Evolutionary conservation across 345 rosid species (phyloP), one percentile per base, ranked within the genome.

Genomic region (Hypericum perforatum): DNA sequence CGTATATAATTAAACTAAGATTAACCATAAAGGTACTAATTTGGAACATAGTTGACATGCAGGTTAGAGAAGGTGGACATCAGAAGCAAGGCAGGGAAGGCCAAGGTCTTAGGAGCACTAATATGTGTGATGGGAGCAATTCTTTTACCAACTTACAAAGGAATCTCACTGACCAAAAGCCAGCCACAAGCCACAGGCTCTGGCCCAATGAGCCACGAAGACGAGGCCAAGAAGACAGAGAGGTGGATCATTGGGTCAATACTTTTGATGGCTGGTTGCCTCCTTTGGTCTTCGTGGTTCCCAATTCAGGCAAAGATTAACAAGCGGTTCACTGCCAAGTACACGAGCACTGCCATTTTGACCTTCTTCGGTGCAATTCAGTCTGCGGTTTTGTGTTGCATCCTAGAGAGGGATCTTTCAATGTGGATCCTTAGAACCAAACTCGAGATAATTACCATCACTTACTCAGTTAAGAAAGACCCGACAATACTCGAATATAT

Each of bases 211-310:
- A 14, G 41, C 13, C 38, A 15, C 39, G 46, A 8, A n/a, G 6
- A 50, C 0, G 52, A 41, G 0, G n/a, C 32, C 32, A 22, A 38
- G 37, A 43, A 58, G 37, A 57, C 52, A 11, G 41, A 57, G 5
- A 68, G 13, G 0, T 62, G 63, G 67, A 38, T 62, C 10, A 8
- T 54, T 5, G 72, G 72, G 9, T 62, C 67, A 6, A 53, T 58
- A 43, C 37, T 68, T 62, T 38, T 59, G 16, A 43, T 68, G 42
- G 72, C 39, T 2, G 63, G 67, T 9, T 12, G 57, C 39, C 37
- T 58, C 5, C 7, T 9, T 41, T 68, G 67, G 67, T 62, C 72
- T 52, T 58, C 60, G 3, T 68, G 72, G 72, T 63, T 68, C 53
- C 63, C 58, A 5, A 29, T 62, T 9, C 72, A 68, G 53, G 52